phyloP scores from a whole-genome alignment of 352 stramenopile genomes.

The Phytopythium montanum region DNA sequence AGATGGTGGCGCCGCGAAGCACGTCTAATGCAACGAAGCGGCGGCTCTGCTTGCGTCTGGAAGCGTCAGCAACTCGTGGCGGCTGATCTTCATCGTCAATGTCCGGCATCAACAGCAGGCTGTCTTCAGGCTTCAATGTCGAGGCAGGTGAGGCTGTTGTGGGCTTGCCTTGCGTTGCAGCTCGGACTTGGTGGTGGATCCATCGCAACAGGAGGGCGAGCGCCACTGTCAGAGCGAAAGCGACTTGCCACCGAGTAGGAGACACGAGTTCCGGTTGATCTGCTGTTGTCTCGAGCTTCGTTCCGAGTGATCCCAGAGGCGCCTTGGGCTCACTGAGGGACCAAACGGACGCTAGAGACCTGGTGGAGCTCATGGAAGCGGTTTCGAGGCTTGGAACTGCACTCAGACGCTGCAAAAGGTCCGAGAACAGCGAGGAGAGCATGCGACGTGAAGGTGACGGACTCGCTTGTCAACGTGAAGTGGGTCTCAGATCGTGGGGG shows the following conservation, averaged over 20 bases:
- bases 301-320: neutral
- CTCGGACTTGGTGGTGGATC: neutral
- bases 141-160: neutral
- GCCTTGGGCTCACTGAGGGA: neutral
- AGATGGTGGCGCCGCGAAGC: constrained; percentile 74
- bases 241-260: constrained; percentile 3
- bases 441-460: neutral
- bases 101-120: neutral
- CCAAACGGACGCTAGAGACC: neutral
- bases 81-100: neutral
- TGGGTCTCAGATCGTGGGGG: neutral
- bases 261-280: neutral
- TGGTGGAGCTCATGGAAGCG: neutral
- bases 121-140: neutral
- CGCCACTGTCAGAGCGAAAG: neutral
- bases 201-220: neutral
- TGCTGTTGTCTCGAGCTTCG: neutral
- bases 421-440: neutral
- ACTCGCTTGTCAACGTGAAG: neutral
- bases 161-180: neutral
- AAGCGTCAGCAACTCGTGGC: neutral
- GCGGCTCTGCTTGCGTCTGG: neutral
- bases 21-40: constrained; percentile 52
- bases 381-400: neutral
- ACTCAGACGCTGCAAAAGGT: neutral